Base-by-base conservation (phyloP, 371 early-diverging fungal genomes). In the Haplosporangium sp. region DNA sequence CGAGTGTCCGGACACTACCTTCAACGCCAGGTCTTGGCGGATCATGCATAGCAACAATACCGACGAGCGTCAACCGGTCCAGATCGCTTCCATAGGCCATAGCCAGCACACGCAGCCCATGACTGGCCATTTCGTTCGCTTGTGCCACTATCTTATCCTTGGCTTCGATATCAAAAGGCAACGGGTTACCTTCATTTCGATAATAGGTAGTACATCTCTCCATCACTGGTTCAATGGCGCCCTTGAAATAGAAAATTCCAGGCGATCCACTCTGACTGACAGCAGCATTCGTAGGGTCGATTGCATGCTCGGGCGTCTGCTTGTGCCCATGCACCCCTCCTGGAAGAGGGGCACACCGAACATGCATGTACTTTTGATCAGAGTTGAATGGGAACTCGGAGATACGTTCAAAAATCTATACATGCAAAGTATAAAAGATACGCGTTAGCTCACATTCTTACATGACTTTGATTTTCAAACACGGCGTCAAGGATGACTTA, bases 291-390 rank as follows among this genome's bases (percentile, higher is more conserved):
- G 69, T 79, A n/a, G 73, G 62, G 36, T 79, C 80, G 29, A 79
- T 79, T 12, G 80, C 73, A 38, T 79, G 80, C 11, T 79, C 73
- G 0, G 73, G 68, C 0, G 79, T 79, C 16, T 52, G 61, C 61
- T 68, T 72, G 62, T 79, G 69, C 36, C 63, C 66, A 7, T 21
- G 52, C 11, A 50, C 58, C 14, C 64, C 66, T 53, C 61, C 73
- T 29, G 68, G 67, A 29, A 55, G 41, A 50, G 66, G 62, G 7
- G 66, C 73, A 29, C 88, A 91, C 29, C 82, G 79, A 18, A 94
- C 93, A 59, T 86, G 84, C 98, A 98, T 98, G 74, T 75, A 92
- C 86, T 98, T 98, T 55, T 87, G 86, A n/a, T 96, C 97, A 6
- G 95, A 93, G 73, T 87, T 92, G 81, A 98, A 98, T 5, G 99